These are phyloP conservation scores for Phytophthora citrophthora DNA, from an alignment of 352 stramenopile genomes.

Conservation along the genomic window DNA sequence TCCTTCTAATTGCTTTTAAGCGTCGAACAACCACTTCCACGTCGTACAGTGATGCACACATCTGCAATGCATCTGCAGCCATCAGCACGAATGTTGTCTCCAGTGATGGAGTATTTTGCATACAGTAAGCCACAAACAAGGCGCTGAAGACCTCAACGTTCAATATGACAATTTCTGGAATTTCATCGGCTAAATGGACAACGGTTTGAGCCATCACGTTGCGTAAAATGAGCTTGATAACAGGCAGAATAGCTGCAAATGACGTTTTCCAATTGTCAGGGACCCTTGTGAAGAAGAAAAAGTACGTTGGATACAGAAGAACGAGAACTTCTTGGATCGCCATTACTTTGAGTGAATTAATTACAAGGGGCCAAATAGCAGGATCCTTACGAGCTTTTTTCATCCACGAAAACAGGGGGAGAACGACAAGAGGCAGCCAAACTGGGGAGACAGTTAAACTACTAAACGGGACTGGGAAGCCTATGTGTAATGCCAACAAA, in stretches of 20 bases:
- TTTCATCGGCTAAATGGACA: too few relatives aligned
- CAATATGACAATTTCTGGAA: too few relatives aligned
- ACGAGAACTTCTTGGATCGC: background rate
- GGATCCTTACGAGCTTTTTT: background rate
- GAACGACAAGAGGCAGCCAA: background rate
- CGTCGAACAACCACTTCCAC: constrained; percentile 6
- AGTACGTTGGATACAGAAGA: background rate
- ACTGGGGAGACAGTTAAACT: background rate
- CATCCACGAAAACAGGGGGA: too few relatives aligned
- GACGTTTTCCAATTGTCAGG: background rate
- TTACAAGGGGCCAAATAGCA: background rate
- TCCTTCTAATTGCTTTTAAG: constrained; percentile 1
- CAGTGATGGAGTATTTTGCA: background rate
- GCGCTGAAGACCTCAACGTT: too few relatives aligned
- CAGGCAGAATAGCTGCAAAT: too few relatives aligned
- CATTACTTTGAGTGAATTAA: background rate
- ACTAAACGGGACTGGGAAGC: background rate
- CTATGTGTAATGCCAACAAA: background rate
- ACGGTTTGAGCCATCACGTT: background rate
- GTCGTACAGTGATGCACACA: constrained; percentile 8
- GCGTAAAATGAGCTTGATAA: too few relatives aligned
- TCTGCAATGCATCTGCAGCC: background rate
- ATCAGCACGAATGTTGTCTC: background rate
- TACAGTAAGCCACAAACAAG: background rate
- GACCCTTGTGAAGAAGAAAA: background rate